These are phyloP conservation scores for Botryosphaeria dothidea DNA, from an alignment of 2,329 filamentous ascomycete species.

Conservation along the genomic window DNA sequence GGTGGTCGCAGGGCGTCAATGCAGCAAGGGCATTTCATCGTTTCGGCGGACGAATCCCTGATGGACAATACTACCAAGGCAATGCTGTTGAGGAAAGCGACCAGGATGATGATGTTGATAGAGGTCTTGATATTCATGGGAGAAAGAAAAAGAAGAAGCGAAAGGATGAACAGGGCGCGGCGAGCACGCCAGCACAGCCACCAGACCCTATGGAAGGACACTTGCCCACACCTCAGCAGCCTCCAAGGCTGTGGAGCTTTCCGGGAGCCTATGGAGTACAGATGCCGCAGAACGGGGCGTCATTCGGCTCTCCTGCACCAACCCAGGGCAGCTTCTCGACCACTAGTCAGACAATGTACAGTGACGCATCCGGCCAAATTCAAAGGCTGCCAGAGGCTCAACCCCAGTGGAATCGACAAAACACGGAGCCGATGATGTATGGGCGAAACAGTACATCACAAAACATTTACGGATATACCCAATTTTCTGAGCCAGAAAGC, in stretches of 20 bases:
- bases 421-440: not conserved
- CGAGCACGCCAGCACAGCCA: no score
- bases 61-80: not conserved
- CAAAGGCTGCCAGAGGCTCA: not conserved
- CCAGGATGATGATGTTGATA: not conserved
- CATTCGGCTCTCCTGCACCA: not conserved
- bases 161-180: no score
- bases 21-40: not conserved
- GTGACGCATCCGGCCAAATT: not conserved
- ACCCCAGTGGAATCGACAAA: not conserved
- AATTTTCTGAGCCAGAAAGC: not conserved
- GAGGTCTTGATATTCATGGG: no score
- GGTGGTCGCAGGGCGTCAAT: not conserved
- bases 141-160: not conserved
- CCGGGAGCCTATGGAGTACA: not conserved
- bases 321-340: not conserved
- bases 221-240: no score
- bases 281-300: not conserved
- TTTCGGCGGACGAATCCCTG: not conserved
- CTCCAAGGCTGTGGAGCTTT: no score
- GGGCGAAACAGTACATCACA: not conserved
- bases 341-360: not conserved
- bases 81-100: not conserved
- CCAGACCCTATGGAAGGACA: no score
- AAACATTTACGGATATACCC: not conserved